These are phyloP conservation scores for Cerrena zonata DNA, from an alignment of 1,284 basidiomycete species.

Conservation along the genomic window DNA sequence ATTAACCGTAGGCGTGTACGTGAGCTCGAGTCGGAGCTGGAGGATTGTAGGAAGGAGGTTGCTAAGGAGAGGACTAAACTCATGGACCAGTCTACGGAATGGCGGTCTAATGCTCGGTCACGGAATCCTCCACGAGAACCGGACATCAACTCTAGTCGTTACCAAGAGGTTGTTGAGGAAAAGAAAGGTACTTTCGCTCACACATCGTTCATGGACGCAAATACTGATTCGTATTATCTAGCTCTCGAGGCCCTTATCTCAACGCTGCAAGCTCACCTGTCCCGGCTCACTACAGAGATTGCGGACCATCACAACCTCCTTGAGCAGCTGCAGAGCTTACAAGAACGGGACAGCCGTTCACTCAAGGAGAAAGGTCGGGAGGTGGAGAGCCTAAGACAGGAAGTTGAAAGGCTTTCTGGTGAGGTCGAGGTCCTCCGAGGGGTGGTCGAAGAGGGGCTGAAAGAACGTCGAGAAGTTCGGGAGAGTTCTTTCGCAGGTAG, in stretches of 20 bases:
- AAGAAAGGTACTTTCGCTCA: constrained; percentile 62
- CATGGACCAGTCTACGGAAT: constrained; percentile 40
- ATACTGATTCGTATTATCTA: constrained; percentile 26
- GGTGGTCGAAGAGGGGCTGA: constrained; percentile 78
- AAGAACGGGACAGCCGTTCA: constrained; percentile 56
- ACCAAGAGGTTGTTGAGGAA: constrained; percentile 72
- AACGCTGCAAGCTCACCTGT: constrained; percentile 66
- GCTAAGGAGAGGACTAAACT: constrained; percentile 58
- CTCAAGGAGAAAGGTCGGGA: constrained; percentile 59
- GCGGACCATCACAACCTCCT: constrained; percentile 65
- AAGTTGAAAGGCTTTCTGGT: constrained; percentile 70
- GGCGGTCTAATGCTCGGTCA: constrained; percentile 26
- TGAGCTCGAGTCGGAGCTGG: constrained; percentile 78
- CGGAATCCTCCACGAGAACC: constrained; percentile 8
- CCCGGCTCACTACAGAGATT: constrained; percentile 72
- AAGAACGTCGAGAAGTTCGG: constrained; percentile 50
- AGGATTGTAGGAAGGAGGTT: constrained; percentile 70
- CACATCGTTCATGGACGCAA: neutral
- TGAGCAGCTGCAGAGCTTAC: constrained; percentile 57
- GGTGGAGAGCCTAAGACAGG: constrained; percentile 53
- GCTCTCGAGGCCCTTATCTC: constrained; percentile 74
- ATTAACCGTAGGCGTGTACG: constrained; percentile 71
- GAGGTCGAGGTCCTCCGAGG: constrained; percentile 79
- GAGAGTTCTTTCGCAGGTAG: constrained; percentile 17
- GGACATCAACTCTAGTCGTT: constrained; percentile 33